Base-by-base conservation (phyloP, 2,329 filamentous ascomycete genomes). In the Xylariaceae sp. region DNA sequence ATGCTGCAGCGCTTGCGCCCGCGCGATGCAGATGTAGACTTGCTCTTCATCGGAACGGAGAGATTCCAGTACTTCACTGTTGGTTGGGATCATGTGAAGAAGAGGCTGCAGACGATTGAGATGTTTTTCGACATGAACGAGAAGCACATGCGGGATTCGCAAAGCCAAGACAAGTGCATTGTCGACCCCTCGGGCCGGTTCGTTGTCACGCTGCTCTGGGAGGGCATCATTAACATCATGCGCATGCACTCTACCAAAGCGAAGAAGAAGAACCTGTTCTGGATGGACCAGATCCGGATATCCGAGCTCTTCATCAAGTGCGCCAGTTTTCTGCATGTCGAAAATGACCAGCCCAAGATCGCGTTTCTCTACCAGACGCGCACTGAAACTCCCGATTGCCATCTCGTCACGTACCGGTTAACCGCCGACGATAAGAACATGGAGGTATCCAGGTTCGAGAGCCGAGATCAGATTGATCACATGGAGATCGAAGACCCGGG, bases 41-140 rank as follows among this genome's bases (percentile, higher is more conserved):
- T 97, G 62, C 83, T 99, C 62, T 96, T 99, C 71, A 83, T 99
- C 59, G 93, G 92, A 53, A 99, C 94, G 51, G 89, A 96, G 71
- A 86, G 89, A 57, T 89, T 90, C 67, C 87, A 92, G 69, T 97
- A 96, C 76, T 96, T 97, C 73, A 96, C 91, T 1, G 74, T 96
- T 17, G 86, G 82, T 13, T 99, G 94, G 92, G 86, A 97, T 67
- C 69, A 80, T 0, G 74, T 82, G 71, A 77, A 70, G 3, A 74
- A 74, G 17, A 72, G 77, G 59, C 73, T 88, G 2, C 78, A 82
- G 7, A 83, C 80, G 0, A 71, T 81, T 18, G 77, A 81, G 66
- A 66, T 75, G 1, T 81, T 83, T 47, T 74, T 78, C 47, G 84
- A 88, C 62, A 69, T 75, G 1, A 76, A 81, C 37, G 83, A 87